These are phyloP conservation scores for Annona squamosa DNA, from an alignment of 164 flowering plant species.

Conservation along the genomic window DNA sequence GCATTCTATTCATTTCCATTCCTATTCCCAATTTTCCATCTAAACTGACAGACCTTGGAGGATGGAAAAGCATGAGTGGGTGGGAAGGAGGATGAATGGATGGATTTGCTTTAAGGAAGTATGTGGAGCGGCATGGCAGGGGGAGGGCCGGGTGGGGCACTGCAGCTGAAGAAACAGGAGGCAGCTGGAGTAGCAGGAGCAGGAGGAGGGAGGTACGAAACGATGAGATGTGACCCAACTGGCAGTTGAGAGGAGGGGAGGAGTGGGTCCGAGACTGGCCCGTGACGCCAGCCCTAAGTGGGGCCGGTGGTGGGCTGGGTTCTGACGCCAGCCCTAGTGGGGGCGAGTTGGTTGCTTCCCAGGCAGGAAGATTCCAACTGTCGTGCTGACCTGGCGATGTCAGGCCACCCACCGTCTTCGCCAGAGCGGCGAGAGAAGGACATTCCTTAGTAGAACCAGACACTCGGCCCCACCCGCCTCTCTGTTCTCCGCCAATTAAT, in stretches of 20 bases:
- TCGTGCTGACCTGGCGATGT: constrained; percentile 32
- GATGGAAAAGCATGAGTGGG: too few species aligned
- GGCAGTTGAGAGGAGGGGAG: background rate
- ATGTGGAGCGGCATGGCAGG: too few species aligned
- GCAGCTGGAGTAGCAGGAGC: too few species aligned
- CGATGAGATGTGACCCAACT: constrained; percentile 22
- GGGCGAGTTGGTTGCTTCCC: constrained; percentile 6
- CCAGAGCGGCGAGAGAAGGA: constrained; percentile 42
- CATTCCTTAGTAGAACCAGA: constrained; percentile 26
- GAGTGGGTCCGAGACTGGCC: too few species aligned
- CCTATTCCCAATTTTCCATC: too few species aligned
- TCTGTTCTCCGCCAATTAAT: constrained; percentile 16
- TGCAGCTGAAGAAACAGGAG: too few species aligned
- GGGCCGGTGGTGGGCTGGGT: background rate
- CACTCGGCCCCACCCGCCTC: constrained; percentile 14
- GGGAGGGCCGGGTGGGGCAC: too few species aligned
- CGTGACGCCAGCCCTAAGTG: constrained; percentile 20
- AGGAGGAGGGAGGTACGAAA: too few species aligned
- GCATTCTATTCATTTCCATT: too few species aligned
- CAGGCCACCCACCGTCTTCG: constrained; percentile 37
- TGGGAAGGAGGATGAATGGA: too few species aligned
- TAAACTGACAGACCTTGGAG: too few species aligned
- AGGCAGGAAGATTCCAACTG: constrained; percentile 31
- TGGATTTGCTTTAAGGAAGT: too few species aligned
- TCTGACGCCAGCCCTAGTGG: constrained; percentile 18